These are phyloP conservation scores for Geotrichum aggregatum DNA, from an alignment of 1,139 yeast species.

Conservation along the genomic window DNA sequence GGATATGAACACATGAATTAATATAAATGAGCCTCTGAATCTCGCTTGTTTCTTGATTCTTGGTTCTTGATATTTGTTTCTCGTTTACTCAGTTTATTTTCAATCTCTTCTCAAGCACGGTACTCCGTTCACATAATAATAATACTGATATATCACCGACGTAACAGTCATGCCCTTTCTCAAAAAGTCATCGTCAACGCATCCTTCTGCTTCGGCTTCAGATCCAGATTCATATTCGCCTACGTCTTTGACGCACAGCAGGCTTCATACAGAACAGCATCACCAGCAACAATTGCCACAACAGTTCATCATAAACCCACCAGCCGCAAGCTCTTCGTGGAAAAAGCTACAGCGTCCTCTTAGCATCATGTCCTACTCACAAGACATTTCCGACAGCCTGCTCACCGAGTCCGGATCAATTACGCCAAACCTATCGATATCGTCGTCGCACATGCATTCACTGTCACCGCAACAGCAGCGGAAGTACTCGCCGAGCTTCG, in stretches of 20 bases:
- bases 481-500: too few relatives aligned
- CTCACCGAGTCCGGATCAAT: not conserved
- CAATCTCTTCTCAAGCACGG: too few relatives aligned
- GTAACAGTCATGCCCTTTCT: too few relatives aligned
- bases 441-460: not conserved
- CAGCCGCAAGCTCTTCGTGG: conserved; percentile 14
- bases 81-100: too few relatives aligned
- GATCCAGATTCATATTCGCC: not conserved
- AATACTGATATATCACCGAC: too few relatives aligned
- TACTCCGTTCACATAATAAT: too few relatives aligned
- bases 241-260: not conserved
- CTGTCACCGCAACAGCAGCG: too few relatives aligned
- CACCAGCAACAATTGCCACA: not conserved
- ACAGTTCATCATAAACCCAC: not conserved
- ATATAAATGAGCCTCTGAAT: too few relatives aligned
- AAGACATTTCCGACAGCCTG: conserved; percentile 8
- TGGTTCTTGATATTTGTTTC: too few relatives aligned
- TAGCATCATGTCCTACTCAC: conserved; percentile 12
- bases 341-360: conserved; percentile 12
- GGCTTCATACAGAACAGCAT: not conserved
- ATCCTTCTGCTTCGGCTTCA: not conserved
- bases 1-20: too few relatives aligned
- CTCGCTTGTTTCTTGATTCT: too few relatives aligned
- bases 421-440: not conserved
- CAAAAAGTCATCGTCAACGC: too few relatives aligned